These are phyloP conservation scores for Saccharomyces mikatae DNA, from an alignment of 805 yeast species.

Conservation along the genomic window DNA sequence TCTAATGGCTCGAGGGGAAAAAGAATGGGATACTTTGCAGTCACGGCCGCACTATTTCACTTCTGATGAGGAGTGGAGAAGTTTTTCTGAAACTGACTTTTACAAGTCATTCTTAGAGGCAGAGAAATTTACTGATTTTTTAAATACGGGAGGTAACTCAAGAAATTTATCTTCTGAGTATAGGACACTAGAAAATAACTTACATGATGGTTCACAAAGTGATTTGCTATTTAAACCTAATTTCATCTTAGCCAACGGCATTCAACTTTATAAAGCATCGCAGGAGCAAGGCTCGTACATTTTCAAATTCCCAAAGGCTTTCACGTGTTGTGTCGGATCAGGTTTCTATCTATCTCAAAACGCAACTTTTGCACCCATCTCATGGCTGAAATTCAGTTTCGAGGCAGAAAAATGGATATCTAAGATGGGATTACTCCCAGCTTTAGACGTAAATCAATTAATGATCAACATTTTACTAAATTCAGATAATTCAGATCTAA, in stretches of 20 bases:
- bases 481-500: slow-evolving; percentile 34
- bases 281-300: slow-evolving; percentile 59
- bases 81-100: background rate
- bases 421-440: slow-evolving; percentile 42
- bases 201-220: background rate
- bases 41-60: background rate
- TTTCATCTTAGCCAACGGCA: slow-evolving; percentile 39
- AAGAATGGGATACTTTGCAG: slow-evolving; percentile 2
- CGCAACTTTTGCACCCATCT: slow-evolving; percentile 46
- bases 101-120: background rate
- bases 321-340: slow-evolving; percentile 42
- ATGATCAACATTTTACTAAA: slow-evolving; percentile 38
- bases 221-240: slow-evolving; percentile 41
- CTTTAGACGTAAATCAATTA: slow-evolving; percentile 43
- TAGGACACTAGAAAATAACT: background rate
- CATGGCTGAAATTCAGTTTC: slow-evolving; percentile 46
- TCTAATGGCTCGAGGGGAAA: slow-evolving; percentile 9
- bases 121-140: background rate
- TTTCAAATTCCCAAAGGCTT: slow-evolving; percentile 49
- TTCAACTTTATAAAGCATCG: slow-evolving; percentile 38
- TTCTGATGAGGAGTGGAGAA: background rate
- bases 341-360: slow-evolving; percentile 53
- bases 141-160: background rate
- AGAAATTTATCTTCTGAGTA: background rate
- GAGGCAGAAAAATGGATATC: slow-evolving; percentile 46